Percentiles rank a stretch among this genome's conserved stretches.
Evolutionary conservation across 1,284 basidiomycete species (phyloP).

Genomic region (Cutaneotrichosporon sp.): DNA sequence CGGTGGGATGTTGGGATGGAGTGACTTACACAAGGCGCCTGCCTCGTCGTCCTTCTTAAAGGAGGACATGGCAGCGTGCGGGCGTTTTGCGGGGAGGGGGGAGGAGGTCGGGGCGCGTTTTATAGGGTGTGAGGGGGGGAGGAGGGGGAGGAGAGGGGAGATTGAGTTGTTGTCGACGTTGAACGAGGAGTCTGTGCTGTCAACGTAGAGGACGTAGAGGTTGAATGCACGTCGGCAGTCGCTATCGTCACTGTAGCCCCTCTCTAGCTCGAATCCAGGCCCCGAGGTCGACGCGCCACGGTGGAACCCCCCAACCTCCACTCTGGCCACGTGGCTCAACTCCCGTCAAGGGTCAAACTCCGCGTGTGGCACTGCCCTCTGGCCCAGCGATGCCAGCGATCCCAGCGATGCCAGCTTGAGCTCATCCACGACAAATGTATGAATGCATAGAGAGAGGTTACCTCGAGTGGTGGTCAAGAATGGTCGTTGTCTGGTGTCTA

Average conservation of each 20-base stretch:
- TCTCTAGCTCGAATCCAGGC: too few species aligned
- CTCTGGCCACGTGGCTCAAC: neutral
- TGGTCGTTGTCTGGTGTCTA: neutral
- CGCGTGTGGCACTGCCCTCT: constrained; percentile 9
- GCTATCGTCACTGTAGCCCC: too few species aligned
- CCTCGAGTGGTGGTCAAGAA: neutral
- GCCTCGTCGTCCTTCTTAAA: constrained; percentile 93
- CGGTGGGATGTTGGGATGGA: neutral
- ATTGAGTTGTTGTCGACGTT: neutral
- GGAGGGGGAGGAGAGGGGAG: neutral
- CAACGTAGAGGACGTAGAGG: neutral
- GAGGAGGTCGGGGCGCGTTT: neutral
- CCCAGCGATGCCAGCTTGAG: too few species aligned
- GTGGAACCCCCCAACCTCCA: neutral
- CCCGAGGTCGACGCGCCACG: constrained; percentile 8
- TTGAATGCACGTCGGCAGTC: too few species aligned
- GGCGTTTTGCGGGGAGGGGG: constrained; percentile 1
- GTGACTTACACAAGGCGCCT: constrained; percentile 57
- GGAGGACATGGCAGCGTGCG: constrained; percentile 55
- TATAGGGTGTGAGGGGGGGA: neutral
- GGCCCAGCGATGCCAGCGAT: too few species aligned
- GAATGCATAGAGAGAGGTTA: neutral
- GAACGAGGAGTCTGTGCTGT: neutral
- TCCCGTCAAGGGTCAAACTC: constrained; percentile 12
- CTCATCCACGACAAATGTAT: too few species aligned